Base-by-base conservation (phyloP, 2,329 filamentous ascomycete species). In the Hypoxylon sp. region DNA sequence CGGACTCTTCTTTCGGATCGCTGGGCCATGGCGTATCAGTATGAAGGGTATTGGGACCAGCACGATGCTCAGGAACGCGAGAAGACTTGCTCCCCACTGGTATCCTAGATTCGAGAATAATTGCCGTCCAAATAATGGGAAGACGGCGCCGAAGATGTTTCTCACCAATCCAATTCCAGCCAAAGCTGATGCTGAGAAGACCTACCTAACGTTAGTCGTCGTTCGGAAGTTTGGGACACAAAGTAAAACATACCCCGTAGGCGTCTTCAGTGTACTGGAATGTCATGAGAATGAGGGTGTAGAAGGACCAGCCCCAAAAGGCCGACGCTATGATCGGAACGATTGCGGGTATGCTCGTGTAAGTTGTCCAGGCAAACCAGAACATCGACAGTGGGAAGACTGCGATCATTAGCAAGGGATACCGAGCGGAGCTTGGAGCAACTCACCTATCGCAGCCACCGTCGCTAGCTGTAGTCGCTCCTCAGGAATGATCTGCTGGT, bases 281-380 rank as follows among this genome's bases (percentile, higher is more conserved):
- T 1, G 81, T 81, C 75, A 82, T 82, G 2, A 84, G 73, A 48
- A 84, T 84, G 0, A 85, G 75, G 1, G 79, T 80, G 54, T 83
- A 83, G 64, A 84, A 83, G 4, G 78, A 80, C 74, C 80, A 82
- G 0, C 82, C 84, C 73, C 83, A 84, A 17, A 84, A 78, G 0
- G 79, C 76, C 0, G 80, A 81, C 2, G 81, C 82, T 13, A 85
- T 69, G 4, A 85, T 80, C 0, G 83, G 81, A 2, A 83, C 78
- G 52, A 85, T 77, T 62, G 75, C 79, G n/a, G 78, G 76, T 7
- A 76, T 68, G 5, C 59, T 68, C 6, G 68, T 59, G 17, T 69
- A 71, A 1, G 70, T 73, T 1, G 76, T 74, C 75, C 76, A 70
- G 37, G 77, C 79, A 71, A 71, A 81, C 73, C 68, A 80, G 72